phyloP scores from a whole-genome alignment of 2,329 filamentous ascomycete species.

The Talaromyces funiculosus region DNA sequence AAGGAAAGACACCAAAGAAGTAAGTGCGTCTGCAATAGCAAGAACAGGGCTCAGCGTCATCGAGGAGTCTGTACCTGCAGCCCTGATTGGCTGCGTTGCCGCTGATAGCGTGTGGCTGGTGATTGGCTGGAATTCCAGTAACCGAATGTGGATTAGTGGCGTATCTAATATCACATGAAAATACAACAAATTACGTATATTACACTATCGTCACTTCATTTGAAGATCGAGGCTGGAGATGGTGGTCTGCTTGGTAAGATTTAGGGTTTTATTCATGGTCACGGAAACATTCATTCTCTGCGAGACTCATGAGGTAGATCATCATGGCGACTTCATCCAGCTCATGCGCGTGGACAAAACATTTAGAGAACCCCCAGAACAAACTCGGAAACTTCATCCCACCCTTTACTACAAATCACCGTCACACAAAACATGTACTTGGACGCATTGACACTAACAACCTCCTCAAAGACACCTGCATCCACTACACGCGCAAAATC shows the following conservation, averaged over 20 bases:
- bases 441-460: neutral
- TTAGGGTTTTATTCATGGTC: neutral
- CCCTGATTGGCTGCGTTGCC: conserved; percentile 1
- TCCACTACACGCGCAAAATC: neutral
- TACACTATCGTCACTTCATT: neutral
- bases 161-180: neutral
- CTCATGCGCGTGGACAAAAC: neutral
- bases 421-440: conserved; percentile 1
- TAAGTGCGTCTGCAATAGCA: neutral
- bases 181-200: neutral
- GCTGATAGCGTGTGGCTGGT: neutral
- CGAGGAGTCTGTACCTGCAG: neutral
- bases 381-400: neutral
- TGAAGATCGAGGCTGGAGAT: neutral
- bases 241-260: neutral
- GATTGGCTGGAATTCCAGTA: neutral
- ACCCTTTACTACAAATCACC: neutral
- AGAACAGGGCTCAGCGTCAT: neutral
- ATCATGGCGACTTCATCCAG: neutral
- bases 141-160: neutral
- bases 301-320: neutral
- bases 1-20: neutral
- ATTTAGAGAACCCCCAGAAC: neutral
- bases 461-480: conserved; percentile 1
- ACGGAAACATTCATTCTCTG: neutral